Base-by-base conservation (phyloP, 768 basidiomycete genomes). In the Suillus luteus region DNA sequence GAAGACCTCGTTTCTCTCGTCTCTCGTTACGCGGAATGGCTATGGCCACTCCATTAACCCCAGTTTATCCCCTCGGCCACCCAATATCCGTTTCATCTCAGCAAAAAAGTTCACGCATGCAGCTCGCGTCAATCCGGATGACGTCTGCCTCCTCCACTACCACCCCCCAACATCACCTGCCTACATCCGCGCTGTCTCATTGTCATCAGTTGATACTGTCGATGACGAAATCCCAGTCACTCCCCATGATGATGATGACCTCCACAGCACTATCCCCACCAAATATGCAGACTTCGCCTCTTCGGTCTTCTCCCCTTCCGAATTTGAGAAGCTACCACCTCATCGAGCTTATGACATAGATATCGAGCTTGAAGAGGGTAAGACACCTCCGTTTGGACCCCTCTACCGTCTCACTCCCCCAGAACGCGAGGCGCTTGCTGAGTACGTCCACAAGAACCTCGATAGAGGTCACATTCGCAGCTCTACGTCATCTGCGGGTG, bases 371-470 rank as follows among this genome's bases (percentile, higher is more conserved):
- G 71, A 73, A 19, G 68, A 71, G 1, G 76, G 69, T 35, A 66
- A 65, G 19, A 64, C 66, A 10, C 74, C 75, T 0, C 68, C 71
- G 0, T 65, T 69, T 9, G 73, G 70, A n/a, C 73, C 73, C 3
- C 67, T 81, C 6, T 82, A 81, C 57, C 69, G 70, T 1, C 62
- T 82, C 1, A 75, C 73, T 0, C 71, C 65, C 6, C 35, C 54
- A 0, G 79, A 84, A 66, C 71, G 65, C 4, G 62, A 72, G 11
- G 77, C 71, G 0, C 73, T 83, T 27, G 46, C 60, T 15, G 71
- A 74, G 9, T 82, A 74, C 55, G 44, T 83, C 31, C 70, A 80
- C 19, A 66, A 72, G 11, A 74, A 81, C 54, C 73, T 81, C 43
- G 48, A 44, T 0, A 1, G 17, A 6, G 60, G 60, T 0, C 49